Percentiles rank a stretch among this genome's conserved stretches.
Evolutionary conservation across 768 basidiomycete genomes (phyloP).

Genomic region (Pisolithus sp.): DNA sequence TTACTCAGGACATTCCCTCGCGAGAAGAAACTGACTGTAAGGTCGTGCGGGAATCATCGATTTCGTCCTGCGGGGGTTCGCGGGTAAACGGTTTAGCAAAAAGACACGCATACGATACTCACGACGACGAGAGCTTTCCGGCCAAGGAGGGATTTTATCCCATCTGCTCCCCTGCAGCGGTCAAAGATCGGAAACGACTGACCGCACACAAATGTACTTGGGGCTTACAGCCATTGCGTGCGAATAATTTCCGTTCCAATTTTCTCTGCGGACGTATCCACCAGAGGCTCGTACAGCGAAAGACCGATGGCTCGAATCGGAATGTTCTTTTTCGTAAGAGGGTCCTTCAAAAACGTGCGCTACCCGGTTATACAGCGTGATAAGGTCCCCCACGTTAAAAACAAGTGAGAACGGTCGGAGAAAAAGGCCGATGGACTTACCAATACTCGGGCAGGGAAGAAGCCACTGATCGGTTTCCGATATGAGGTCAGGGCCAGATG

Average conservation of each 20-base stretch:
- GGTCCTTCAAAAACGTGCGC: slow-evolving; percentile 81
- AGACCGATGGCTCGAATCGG: slow-evolving; percentile 96
- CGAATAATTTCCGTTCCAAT: slow-evolving; percentile 82
- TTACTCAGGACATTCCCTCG: not conserved
- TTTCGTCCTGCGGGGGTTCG: slow-evolving; percentile 58
- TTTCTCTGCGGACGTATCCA: slow-evolving; percentile 64
- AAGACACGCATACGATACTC: slow-evolving; percentile 24
- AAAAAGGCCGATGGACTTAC: slow-evolving; percentile 28
- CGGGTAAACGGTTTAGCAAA: slow-evolving; percentile 11
- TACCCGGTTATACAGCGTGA: slow-evolving; percentile 18
- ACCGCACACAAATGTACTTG: slow-evolving; percentile 1
- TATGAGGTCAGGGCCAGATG: slow-evolving; percentile 10
- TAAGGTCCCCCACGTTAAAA: no score
- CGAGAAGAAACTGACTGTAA: slow-evolving; percentile 53
- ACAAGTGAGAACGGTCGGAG: not conserved
- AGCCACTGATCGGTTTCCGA: slow-evolving; percentile 53
- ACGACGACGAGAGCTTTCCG: slow-evolving; percentile 78
- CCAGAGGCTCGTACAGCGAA: slow-evolving; percentile 88
- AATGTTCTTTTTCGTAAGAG: slow-evolving; percentile 65
- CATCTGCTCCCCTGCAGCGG: slow-evolving; percentile 50
- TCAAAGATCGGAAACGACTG: not conserved
- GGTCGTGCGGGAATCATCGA: slow-evolving; percentile 86
- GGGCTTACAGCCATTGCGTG: slow-evolving; percentile 90
- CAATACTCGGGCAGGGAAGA: slow-evolving; percentile 93
- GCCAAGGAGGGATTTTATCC: slow-evolving; percentile 69